These are phyloP conservation scores for Quercus mongolica DNA, from an alignment of 306 rosid species.

Conservation along the genomic window DNA sequence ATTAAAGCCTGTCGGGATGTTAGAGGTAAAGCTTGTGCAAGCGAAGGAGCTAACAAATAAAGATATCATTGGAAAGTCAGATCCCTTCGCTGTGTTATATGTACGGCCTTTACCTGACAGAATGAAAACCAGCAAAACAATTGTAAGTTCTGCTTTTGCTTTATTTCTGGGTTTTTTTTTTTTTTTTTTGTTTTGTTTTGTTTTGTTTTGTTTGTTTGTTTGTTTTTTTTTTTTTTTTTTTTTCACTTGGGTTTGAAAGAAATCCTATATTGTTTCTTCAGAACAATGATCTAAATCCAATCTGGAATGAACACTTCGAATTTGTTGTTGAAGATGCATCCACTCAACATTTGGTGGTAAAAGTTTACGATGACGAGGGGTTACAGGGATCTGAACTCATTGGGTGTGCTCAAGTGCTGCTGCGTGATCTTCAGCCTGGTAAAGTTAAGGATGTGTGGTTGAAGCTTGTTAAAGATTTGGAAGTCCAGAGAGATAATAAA, in stretches of 20 bases:
- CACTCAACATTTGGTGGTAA: conserved; percentile 80
- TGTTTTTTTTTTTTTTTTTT: not conserved
- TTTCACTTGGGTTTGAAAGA: conserved; percentile 18
- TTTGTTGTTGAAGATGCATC: conserved; percentile 82
- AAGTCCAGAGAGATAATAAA: conserved; percentile 81
- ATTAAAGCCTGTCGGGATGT: conserved; percentile 83
- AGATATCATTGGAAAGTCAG: conserved; percentile 91
- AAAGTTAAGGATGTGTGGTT: conserved; percentile 94
- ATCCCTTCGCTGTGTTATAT: conserved; percentile 78
- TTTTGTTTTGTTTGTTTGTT: not conserved
- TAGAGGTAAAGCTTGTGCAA: conserved; percentile 98
- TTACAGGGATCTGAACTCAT: conserved; percentile 72
- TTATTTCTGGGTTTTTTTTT: not conserved
- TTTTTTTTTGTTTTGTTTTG: not conserved
- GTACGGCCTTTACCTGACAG: conserved; percentile 78
- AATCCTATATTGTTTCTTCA: conserved; percentile 31
- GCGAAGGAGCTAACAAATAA: conserved; percentile 92
- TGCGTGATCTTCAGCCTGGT: conserved; percentile 85
- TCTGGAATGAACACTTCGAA: conserved; percentile 97
- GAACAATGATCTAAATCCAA: conserved; percentile 94
- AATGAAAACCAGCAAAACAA: conserved; percentile 85
- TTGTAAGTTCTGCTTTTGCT: conserved; percentile 44
- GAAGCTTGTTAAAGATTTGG: conserved; percentile 96
- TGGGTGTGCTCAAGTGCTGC: conserved; percentile 60
- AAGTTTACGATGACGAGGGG: conserved; percentile 76